These are phyloP conservation scores for Thelonectria blattea DNA, from an alignment of 2,329 filamentous ascomycete species.

Conservation along the genomic window DNA sequence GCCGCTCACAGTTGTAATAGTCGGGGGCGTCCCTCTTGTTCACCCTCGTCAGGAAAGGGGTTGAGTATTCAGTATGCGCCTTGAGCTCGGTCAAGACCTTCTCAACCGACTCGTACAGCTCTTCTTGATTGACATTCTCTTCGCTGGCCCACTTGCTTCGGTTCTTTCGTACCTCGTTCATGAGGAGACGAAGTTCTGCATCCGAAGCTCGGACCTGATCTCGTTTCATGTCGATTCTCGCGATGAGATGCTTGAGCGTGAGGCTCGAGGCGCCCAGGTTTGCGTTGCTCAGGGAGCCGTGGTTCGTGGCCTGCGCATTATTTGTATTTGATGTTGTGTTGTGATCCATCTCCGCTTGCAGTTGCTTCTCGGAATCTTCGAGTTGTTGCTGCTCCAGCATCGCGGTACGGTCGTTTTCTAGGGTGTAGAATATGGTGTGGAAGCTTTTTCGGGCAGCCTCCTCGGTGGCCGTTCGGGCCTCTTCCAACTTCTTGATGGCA, in stretches of 20 bases:
- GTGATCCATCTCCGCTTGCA: slow-evolving; percentile 92
- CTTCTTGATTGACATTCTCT: slow-evolving; percentile 96
- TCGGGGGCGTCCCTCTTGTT: slow-evolving; percentile 97
- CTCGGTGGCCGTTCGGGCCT: slow-evolving; percentile 88
- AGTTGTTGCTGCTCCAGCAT: slow-evolving; percentile 98
- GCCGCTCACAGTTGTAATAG: slow-evolving; percentile 81
- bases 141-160: slow-evolving; percentile 99
- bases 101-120: slow-evolving; percentile 94
- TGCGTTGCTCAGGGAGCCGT: slow-evolving; percentile 89
- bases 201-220: slow-evolving; percentile 90
- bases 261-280: slow-evolving; percentile 96
- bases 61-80: slow-evolving; percentile 95
- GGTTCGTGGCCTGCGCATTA: slow-evolving; percentile 65
- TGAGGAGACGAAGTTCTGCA: slow-evolving; percentile 86
- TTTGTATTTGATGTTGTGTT: slow-evolving; percentile 59
- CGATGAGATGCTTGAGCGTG: slow-evolving; percentile 95
- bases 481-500: slow-evolving; percentile 90
- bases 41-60: slow-evolving; percentile 91
- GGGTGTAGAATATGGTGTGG: slow-evolving; percentile 90
- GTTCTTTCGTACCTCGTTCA: slow-evolving; percentile 98
- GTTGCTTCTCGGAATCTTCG: slow-evolving; percentile 93
- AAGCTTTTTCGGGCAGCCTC: slow-evolving; percentile 90
- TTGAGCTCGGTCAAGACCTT: slow-evolving; percentile 98
- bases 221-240: slow-evolving; percentile 91
- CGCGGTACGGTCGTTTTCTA: slow-evolving; percentile 92